These are phyloP conservation scores for Lenzites betulinus DNA, from an alignment of 768 basidiomycete genomes.

Conservation along the genomic window DNA sequence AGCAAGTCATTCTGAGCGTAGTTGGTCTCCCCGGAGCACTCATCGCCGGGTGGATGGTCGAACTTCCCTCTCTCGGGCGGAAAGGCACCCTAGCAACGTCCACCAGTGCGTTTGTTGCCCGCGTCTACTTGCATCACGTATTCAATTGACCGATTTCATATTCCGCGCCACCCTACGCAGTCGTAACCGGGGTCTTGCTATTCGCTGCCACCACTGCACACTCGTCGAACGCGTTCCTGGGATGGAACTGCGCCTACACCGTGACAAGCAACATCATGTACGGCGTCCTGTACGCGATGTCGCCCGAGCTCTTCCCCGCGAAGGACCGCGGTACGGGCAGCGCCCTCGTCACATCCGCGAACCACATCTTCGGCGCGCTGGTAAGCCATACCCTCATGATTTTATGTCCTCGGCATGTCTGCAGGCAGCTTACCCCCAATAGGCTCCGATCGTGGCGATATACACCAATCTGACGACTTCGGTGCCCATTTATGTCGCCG, in stretches of 20 bases:
- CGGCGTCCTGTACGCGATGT: slow-evolving; percentile 43
- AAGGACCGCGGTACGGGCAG: slow-evolving; percentile 58
- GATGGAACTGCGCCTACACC: slow-evolving; percentile 60
- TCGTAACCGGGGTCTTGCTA: slow-evolving; percentile 58
- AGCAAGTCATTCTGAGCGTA: slow-evolving; percentile 60
- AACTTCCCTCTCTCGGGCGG: slow-evolving; percentile 51
- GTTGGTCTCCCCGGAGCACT: slow-evolving; percentile 60
- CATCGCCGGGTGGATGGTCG: slow-evolving; percentile 55
- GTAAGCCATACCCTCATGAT: slow-evolving; percentile 32
- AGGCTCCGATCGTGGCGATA: slow-evolving; percentile 54
- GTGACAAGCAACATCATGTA: slow-evolving; percentile 62
- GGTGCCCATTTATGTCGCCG: slow-evolving; percentile 55
- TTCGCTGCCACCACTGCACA: slow-evolving; percentile 58
- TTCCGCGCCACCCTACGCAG: slow-evolving; percentile 30
- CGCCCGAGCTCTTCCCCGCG: slow-evolving; percentile 57
- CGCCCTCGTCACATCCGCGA: slow-evolving; percentile 52
- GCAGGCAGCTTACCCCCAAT: neutral
- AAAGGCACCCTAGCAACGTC: slow-evolving; percentile 55
- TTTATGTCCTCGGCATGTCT: neutral
- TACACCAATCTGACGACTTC: slow-evolving; percentile 49
- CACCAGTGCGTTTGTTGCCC: slow-evolving; percentile 38
- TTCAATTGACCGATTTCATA: slow-evolving; percentile 7
- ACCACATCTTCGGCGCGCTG: slow-evolving; percentile 62
- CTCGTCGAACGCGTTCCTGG: slow-evolving; percentile 51
- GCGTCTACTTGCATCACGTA: neutral